Evolutionary conservation across 441 rosid species (phyloP).

Genomic region (Erodium texanum): DNA sequence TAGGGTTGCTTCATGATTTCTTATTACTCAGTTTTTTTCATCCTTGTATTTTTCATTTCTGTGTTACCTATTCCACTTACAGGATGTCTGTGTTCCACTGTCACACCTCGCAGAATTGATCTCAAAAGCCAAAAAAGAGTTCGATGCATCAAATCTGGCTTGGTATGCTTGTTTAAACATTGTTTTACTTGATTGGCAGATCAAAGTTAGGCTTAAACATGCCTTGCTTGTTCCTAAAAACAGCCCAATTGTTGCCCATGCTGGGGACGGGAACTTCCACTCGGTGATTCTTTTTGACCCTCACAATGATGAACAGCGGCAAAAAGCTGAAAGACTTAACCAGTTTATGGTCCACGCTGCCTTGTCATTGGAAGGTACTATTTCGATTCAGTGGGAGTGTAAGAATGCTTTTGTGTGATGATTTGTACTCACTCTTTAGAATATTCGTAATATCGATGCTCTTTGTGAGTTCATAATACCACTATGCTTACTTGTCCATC

Average conservation of each 20-base stretch:
- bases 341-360: slow-evolving; percentile 73
- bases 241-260: slow-evolving; percentile 87
- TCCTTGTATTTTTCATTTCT: not conserved
- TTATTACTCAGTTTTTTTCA: not conserved
- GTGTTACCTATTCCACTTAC: slow-evolving; percentile 14
- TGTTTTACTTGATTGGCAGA: not conserved
- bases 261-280: slow-evolving; percentile 94
- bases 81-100: slow-evolving; percentile 93
- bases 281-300: slow-evolving; percentile 75
- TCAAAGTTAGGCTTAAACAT: slow-evolving; percentile 6
- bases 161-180: slow-evolving; percentile 33
- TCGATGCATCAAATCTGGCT: slow-evolving; percentile 60
- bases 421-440: not conserved
- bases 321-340: slow-evolving; percentile 71
- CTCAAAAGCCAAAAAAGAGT: slow-evolving; percentile 58
- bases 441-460: not conserved
- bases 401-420: not conserved
- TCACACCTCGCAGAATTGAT: slow-evolving; percentile 76
- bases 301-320: slow-evolving; percentile 44
- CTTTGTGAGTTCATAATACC: not conserved
- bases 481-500: not conserved
- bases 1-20: not conserved
- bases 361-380: slow-evolving; percentile 77
- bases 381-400: slow-evolving; percentile 1
- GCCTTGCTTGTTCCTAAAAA: slow-evolving; percentile 10